phyloP scores from a whole-genome alignment of 75 land plant genomes.

The Pinus tabuliformis region DNA sequence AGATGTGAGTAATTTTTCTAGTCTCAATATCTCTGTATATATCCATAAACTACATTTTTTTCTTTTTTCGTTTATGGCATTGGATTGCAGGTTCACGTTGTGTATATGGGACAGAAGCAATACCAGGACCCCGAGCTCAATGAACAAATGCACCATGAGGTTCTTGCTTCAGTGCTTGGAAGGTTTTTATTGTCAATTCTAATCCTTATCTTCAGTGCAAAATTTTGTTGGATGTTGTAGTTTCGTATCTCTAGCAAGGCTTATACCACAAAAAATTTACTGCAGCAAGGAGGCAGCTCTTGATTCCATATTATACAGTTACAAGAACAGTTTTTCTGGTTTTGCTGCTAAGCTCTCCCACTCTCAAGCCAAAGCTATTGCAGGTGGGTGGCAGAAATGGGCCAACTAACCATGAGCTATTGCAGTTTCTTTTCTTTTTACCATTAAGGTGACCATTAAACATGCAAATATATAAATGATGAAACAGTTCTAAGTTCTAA shows the following conservation, averaged over 20 bases:
- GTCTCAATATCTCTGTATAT: no score
- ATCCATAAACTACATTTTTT: no score
- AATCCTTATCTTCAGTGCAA: not conserved
- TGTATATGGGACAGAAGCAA: slow-evolving; percentile 44
- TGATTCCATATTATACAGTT: slow-evolving; percentile 52
- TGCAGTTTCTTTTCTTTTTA: not conserved
- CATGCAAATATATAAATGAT: not conserved
- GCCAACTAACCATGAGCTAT: not conserved
- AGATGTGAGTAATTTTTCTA: no score
- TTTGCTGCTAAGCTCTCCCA: slow-evolving; percentile 54
- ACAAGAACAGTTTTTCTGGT: slow-evolving; percentile 66
- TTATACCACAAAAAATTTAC: not conserved
- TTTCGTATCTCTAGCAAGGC: not conserved
- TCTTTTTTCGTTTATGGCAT: no score
- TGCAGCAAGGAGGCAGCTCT: slow-evolving; percentile 40
- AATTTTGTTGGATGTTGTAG: not conserved
- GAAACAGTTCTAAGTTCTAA: not conserved
- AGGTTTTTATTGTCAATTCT: slow-evolving; percentile 16
- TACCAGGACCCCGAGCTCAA: slow-evolving; percentile 17
- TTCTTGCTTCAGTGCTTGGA: slow-evolving; percentile 32
- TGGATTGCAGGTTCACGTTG: slow-evolving; percentile 36
- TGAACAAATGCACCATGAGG: slow-evolving; percentile 24
- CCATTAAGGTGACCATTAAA: not conserved
- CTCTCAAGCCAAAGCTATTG: slow-evolving; percentile 31
- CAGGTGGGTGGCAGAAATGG: slow-evolving; percentile 23